Base-by-base conservation (phyloP, 2,329 filamentous ascomycete genomes). In the Karstenula rhodostoma region DNA sequence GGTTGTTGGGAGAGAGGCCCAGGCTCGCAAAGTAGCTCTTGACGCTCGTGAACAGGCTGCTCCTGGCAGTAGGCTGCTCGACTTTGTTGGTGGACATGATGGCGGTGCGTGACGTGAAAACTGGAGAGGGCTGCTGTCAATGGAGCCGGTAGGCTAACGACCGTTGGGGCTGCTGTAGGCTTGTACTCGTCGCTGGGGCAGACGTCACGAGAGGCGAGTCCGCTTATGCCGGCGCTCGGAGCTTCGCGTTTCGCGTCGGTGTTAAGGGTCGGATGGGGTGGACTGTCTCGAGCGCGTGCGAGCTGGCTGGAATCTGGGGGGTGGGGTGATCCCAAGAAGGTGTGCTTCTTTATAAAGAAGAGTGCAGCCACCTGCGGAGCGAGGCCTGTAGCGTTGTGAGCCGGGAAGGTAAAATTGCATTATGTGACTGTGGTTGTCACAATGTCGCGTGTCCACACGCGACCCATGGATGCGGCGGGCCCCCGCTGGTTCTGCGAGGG, bases 21-120 rank as follows among this genome's bases (percentile, higher is more conserved):
- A 74, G 61, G 27, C 58, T 56, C 22, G 64, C 60, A 22, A 75
- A 60, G 29, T 67, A 70, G 25, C 63, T 66, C 35, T 63, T 67
- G 52, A 75, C 64, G 32, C 46, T 56, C 2, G 47, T 42, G 25
- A 59, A 23, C 13, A 62, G 40, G 42, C 56, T 56, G 51, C 51
- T 35, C 44, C 50, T 42, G 56, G 60, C 56, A 44, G 56, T 44
- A 40, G 46, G 60, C 33, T 59, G 46, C 17, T 55, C 63, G 54
- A 37, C 52, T 19, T 44, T 63, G 29, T 19, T 22, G 33, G 42
- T 49, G 42, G 58, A 55, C 25, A 56, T 62, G 29, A 33, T 58
- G 37, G 47, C 35, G 23, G 32, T 23, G 47, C 51, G 51, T 50
- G 29, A 33, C 59, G 56, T 46, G 59, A 52, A 50, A 35, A 47